These are phyloP conservation scores for Quillaja saponaria DNA, from an alignment of 306 rosid species.

Conservation along the genomic window DNA sequence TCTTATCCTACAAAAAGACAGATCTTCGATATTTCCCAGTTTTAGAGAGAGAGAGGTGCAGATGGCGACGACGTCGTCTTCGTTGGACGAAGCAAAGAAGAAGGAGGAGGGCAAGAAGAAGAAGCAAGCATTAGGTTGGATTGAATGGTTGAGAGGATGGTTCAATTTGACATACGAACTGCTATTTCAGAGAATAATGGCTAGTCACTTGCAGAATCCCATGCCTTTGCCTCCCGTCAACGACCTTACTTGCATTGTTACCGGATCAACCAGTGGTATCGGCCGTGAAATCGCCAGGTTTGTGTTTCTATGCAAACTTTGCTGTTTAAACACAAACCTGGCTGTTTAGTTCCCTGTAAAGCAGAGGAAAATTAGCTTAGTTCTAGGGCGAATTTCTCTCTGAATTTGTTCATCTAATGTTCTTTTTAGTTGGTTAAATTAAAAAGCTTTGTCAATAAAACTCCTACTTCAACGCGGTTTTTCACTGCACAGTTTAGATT, in stretches of 20 bases:
- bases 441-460: no score
- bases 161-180: slow-evolving; percentile 55
- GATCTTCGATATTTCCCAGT: slow-evolving; percentile 34
- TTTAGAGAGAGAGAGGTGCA: slow-evolving; percentile 11
- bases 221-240: slow-evolving; percentile 80
- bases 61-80: slow-evolving; percentile 54
- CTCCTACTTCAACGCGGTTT: not conserved
- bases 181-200: slow-evolving; percentile 84
- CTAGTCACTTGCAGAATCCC: slow-evolving; percentile 85
- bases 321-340: no score
- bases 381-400: not conserved
- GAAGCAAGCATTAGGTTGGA: slow-evolving; percentile 78
- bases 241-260: slow-evolving; percentile 81
- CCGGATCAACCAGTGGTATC: slow-evolving; percentile 97
- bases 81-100: no score
- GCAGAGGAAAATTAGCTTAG: not conserved
- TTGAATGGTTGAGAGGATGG: slow-evolving; percentile 90
- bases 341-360: not conserved
- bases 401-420: not conserved
- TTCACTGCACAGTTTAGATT: slow-evolving; percentile 6
- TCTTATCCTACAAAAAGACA: slow-evolving; percentile 15
- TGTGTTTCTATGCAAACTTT: not conserved
- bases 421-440: not conserved
- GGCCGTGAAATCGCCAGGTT: slow-evolving; percentile 95
- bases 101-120: slow-evolving; percentile 27